Base-by-base conservation (phyloP, 768 basidiomycete genomes). In the Phanerodontia chrysosporium region DNA sequence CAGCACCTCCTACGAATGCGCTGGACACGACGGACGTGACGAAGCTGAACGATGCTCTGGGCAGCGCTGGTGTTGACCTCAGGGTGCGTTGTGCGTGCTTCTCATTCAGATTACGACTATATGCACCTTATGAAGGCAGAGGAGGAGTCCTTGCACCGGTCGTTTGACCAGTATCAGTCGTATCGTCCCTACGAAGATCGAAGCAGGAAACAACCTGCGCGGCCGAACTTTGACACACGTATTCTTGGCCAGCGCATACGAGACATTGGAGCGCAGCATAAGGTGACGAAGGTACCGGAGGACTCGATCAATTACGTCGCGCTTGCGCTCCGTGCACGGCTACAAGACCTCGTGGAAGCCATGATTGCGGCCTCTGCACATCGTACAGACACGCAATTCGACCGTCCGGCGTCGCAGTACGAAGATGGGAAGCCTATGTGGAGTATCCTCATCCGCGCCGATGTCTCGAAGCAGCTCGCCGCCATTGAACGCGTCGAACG, bases 51-150 rank as follows among this genome's bases (percentile, higher is more conserved):
- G 91, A 94, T 64, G 92, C 90, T 3, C 74, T 94, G 1, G 92
- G 90, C 4, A 91, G 90, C 67, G 91, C 90, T 7, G 91, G 92
- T 12, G 90, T 94, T 7, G 92, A 94, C 73, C 74, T 94, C n/a
- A 74, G 88, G 69, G 90, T 89, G 63, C 61, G 79, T 71, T 18
- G 30, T 16, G 28, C 56, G 30, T 28, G 39, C 46, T 42, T 13
- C 44, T 36, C n/a, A 30, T 14, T 28, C 24, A 36, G 21, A 35
- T 7, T 35, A 14, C 25, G 9, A 5, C 22, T 21, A 27, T 53
- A 36, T 14, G 52, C 29, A 2, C 30, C 35, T 59, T 28, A 6
- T 39, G 2, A 66, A 94, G 90, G 92, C 92, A 0, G 92, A 94
- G 71, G 92, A 94, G 74, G 92, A 93, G 70, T 79, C 82, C 3